Evolutionary conservation across 1,139 yeast species (phyloP).

Genomic region (Magnusiomyces suaveolens): DNA sequence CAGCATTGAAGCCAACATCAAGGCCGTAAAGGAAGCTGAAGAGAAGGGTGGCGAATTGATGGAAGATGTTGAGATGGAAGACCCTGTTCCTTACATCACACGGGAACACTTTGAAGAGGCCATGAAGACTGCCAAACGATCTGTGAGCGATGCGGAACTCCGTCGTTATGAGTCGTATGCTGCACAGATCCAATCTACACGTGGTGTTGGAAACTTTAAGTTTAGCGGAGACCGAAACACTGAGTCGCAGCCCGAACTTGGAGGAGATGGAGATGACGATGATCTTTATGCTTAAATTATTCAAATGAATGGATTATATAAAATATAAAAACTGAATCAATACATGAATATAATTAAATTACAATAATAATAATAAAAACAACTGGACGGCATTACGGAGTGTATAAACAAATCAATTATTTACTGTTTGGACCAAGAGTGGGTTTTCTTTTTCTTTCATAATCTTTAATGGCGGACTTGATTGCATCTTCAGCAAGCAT

Average conservation of each 20-base stretch:
- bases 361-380: neutral
- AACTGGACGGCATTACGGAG: too few species aligned
- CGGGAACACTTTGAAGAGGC: constrained; percentile 95
- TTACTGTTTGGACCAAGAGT: constrained; percentile 29
- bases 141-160: constrained; percentile 92
- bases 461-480: constrained; percentile 93
- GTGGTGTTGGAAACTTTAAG: constrained; percentile 56
- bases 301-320: too few species aligned
- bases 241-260: constrained; percentile 49
- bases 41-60: constrained; percentile 49
- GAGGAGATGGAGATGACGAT: constrained; percentile 70
- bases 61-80: constrained; percentile 52
- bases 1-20: constrained; percentile 69
- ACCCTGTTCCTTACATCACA: constrained; percentile 92
- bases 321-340: too few species aligned
- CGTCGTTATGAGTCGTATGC: constrained; percentile 99
- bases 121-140: constrained; percentile 97
- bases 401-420: too few species aligned
- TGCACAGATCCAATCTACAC: constrained; percentile 88
- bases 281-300: constrained; percentile 67
- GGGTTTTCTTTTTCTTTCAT: constrained; percentile 52
- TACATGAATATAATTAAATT: too few species aligned
- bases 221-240: constrained; percentile 35
- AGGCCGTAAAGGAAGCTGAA: constrained; percentile 43
- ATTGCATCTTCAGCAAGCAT: constrained; percentile 99